Evolutionary conservation across 176 grass and related monocot species (phyloP), one percentile per base, ranked within the genome.

Genomic region (Phoenix dactylifera): DNA sequence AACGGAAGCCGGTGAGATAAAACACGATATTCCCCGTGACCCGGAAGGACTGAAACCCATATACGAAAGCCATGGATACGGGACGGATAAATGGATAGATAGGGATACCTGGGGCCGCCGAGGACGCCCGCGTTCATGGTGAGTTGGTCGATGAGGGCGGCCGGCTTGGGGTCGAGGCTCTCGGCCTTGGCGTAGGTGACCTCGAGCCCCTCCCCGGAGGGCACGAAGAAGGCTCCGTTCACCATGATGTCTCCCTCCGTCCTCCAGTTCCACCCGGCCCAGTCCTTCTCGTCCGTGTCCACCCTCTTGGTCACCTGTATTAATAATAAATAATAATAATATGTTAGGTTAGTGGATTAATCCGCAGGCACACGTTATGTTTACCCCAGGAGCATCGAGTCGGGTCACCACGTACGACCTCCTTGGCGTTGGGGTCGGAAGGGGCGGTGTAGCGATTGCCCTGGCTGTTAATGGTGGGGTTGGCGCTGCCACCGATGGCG

Each of bases 141-240:
- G 81, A 98, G 93, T 67, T 76, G 68, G 75, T 85, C 84, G 58
- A 98, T 81, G 81, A 92, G 66, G 63, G 73, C 76, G 0, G 93
- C 64, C 0, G 93, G 72, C 77, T 89, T 91, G 22, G 93, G 76
- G 23, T 98, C 84, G 4, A 71, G 26, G 70, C 76, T 92, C 51
- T 76, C 66, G 0, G 87, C 93, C 84, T 88, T 88, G 0, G 72
- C 55, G 30, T 92, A 98, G 52, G 67, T 98, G 3, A 39, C 79
- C 73, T 98, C 76, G 32, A 85, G 22, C 1, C 70, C 87, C 51
- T 85, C 81, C n/a, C 93, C 93, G 35, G 93, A 98, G 0, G 93
- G 73, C 50, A 92, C 87, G 67, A 98, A 98, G 87, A 86, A 98
- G 51, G 93, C 93, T 22, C 93, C 93, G 72, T 98, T 98, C 29